A percentile compares a stretch with the other conserved stretches of the same genome.
phyloP scores from a whole-genome alignment of 2,329 filamentous ascomycete genomes.

The Fusarium haematococcum region DNA sequence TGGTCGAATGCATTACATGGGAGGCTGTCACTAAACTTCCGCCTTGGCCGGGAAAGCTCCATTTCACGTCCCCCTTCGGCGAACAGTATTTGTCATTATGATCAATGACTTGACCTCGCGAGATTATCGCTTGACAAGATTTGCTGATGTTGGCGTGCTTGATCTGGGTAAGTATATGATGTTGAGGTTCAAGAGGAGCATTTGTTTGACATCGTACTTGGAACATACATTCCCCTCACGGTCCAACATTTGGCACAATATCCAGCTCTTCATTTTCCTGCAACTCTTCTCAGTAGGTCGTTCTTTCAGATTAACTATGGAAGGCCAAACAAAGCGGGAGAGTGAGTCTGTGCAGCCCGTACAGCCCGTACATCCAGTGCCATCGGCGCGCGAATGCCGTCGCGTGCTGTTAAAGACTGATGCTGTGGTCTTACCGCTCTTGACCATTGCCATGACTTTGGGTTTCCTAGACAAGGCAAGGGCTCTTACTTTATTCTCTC shows the following conservation, averaged over 20 bases:
- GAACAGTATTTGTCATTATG: not conserved
- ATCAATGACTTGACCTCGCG: not conserved
- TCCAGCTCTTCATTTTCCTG: too few species aligned
- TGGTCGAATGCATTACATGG: not conserved
- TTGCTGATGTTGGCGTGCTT: not conserved
- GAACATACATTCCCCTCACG: not conserved
- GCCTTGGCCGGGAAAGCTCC: not conserved
- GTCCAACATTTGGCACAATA: not conserved
- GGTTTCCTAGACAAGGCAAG: conserved; percentile 18
- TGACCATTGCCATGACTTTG: conserved; percentile 2
- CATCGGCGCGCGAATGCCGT: not conserved
- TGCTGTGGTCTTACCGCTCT: conserved; percentile 15
- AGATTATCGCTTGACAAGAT: not conserved
- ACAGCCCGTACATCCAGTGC: not conserved
- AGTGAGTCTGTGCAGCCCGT: not conserved
- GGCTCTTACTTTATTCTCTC: rapidly evolving
- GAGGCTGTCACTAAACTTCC: not conserved
- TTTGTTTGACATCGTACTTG: not conserved
- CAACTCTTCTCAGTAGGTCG: too few species aligned
- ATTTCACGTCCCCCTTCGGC: not conserved
- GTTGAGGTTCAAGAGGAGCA: not conserved
- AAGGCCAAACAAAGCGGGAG: not conserved
- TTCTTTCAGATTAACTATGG: not conserved
- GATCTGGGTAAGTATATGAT: not conserved
- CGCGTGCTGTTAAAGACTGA: conserved; percentile 19